phyloP scores from a whole-genome alignment of 1,284 basidiomycete genomes.

The Ustilago crameri region DNA sequence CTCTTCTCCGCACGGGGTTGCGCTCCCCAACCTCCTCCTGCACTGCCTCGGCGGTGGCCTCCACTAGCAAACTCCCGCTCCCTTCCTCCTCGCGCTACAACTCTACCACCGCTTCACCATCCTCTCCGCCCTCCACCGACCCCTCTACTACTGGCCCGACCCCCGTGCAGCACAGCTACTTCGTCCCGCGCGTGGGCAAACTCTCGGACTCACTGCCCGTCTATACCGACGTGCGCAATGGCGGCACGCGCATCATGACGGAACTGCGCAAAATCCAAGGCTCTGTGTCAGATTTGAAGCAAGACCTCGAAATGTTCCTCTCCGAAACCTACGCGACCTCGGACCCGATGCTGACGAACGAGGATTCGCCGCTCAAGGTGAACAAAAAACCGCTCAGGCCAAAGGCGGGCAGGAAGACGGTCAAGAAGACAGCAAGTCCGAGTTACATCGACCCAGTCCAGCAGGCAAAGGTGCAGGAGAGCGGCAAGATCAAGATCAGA shows the following conservation, averaged over 20 bases:
- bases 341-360: neutral
- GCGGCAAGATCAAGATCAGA: conserved; percentile 42
- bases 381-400: conserved; percentile 30
- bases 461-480: conserved; percentile 9
- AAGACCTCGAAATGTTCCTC: conserved; percentile 32
- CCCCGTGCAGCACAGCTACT: conserved; percentile 49
- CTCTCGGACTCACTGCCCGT: conserved; percentile 47
- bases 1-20: conserved; percentile 7
- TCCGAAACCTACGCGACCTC: conserved; percentile 16
- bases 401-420: conserved; percentile 17
- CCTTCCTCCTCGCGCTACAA: conserved; percentile 6
- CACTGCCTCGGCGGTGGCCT: conserved; percentile 13
- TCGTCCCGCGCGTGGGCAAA: conserved; percentile 55
- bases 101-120: conserved; percentile 12
- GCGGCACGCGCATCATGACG: conserved; percentile 47
- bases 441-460: conserved; percentile 27
- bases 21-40: conserved; percentile 1
- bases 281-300: conserved; percentile 30
- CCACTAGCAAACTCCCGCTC: conserved; percentile 20
- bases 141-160: conserved; percentile 3
- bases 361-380: conserved; percentile 8
- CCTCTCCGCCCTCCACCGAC: conserved; percentile 1
- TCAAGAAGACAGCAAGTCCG: conserved; percentile 15
- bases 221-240: conserved; percentile 53
- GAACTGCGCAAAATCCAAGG: conserved; percentile 57